A percentile compares a stretch with the other conserved stretches of the same genome.
Conservation (phyloP, 2,329 filamentous ascomycete species). For the Aspergillus quadricinctus region DNA sequence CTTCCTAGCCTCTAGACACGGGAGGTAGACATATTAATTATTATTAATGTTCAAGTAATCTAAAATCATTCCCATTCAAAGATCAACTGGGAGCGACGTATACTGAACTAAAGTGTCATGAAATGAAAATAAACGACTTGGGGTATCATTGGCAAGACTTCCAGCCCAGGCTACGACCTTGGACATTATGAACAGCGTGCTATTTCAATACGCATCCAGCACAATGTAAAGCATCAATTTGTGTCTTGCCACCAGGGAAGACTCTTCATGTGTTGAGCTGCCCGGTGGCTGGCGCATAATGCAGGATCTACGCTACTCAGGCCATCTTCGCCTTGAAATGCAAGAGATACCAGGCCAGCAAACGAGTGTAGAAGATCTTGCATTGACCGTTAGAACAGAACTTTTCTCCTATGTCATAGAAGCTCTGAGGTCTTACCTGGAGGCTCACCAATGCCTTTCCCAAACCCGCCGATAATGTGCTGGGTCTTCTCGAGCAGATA, state of each 20-base stretch:
- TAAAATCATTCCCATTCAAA: neutral
- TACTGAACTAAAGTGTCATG: neutral
- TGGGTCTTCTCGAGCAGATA: slow-evolving; percentile 85
- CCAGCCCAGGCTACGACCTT: neutral
- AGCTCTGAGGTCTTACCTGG: slow-evolving; percentile 51
- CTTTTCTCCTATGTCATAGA: neutral
- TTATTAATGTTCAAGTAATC: neutral
- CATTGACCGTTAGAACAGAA: slow-evolving; percentile 25
- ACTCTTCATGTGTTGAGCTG: slow-evolving; percentile 37
- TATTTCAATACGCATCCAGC: neutral
- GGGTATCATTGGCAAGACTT: neutral
- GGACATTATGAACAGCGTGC: neutral
- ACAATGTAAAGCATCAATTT: slow-evolving; percentile 2
- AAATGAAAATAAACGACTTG: neutral
- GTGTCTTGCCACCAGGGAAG: slow-evolving; percentile 36
- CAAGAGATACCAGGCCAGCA: slow-evolving; percentile 75
- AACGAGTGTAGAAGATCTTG: slow-evolving; percentile 81
- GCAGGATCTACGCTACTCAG: slow-evolving; percentile 69
- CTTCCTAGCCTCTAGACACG: neutral
- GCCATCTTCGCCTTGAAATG: slow-evolving; percentile 65
- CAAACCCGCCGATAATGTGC: slow-evolving; percentile 77
- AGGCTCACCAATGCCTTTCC: slow-evolving; percentile 63
- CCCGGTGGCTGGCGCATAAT: slow-evolving; percentile 65
- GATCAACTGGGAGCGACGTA: neutral
- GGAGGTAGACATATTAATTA: too few relatives aligned